Base-by-base conservation (phyloP, 163 green algal genomes). In the Volvox carteri region DNA sequence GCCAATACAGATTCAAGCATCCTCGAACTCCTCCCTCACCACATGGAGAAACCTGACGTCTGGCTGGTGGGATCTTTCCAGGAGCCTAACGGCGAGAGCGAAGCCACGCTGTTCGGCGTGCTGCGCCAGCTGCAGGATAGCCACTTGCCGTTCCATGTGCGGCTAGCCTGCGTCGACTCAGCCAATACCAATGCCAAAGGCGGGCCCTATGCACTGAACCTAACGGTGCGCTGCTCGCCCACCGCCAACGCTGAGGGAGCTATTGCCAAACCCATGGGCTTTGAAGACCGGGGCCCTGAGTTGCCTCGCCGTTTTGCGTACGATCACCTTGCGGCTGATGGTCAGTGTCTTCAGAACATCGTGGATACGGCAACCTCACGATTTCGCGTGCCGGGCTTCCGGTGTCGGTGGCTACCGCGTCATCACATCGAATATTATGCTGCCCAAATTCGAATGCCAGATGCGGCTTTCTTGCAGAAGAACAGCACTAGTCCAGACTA, bases 31-130 rank as follows among this genome's bases (percentile, higher is more conserved):
- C 65, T 91, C 1, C 54, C 78, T 0, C 30, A 30, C 21, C 46
- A 81, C 56, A 68, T 86, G 37, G 33, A 48, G 54, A n/a, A 33
- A 39, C 80, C 86, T 19, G 48, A 83, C 46, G 16, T 91, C 8
- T 93, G 86, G 52, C 83, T 93, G n/a, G 35, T 88, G 18, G 90
- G 90, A 37, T 80, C 58, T 11, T 92, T 90, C 42, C 1, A 3
- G 7, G 90, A 93, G 73, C 18, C 18, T 39, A 79, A 35, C 2
- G 74, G 65, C 42, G 67, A 86, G 46, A 81, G 73, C 44, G 54
- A 35, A 4, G 35, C 23, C 21, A 85, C 73, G 5, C 65, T 79
- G 28, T 14, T 6, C 30, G 33, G 7, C 6, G 54, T 86, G 33
- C 56, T 86, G 33, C 12, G 1, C 2, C 48, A 30, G 8, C 68